These are phyloP conservation scores for Saccharomycopsis guyanensis DNA, from an alignment of 805 yeast genomes.

Conservation along the genomic window DNA sequence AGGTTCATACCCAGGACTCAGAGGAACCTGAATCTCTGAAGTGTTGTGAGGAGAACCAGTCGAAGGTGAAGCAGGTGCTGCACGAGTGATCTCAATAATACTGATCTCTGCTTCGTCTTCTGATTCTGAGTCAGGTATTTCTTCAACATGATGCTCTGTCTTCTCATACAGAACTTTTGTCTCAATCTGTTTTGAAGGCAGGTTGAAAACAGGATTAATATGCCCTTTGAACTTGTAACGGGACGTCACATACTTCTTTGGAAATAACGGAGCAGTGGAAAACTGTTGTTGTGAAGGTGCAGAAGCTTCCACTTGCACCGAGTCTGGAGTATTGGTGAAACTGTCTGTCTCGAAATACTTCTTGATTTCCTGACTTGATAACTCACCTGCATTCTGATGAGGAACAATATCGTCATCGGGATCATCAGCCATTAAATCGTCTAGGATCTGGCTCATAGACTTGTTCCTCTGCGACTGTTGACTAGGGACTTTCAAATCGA, in stretches of 20 bases:
- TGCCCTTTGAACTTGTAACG: constrained; percentile 19
- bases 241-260: constrained; percentile 7
- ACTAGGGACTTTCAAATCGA: neutral
- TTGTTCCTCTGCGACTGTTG: neutral
- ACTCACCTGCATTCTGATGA: neutral
- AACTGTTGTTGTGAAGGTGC: neutral
- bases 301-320: neutral
- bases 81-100: constrained; percentile 18
- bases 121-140: constrained; percentile 16
- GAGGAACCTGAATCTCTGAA: constrained; percentile 17
- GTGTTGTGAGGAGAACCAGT: neutral
- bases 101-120: constrained; percentile 18
- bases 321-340: neutral
- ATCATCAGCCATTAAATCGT: constrained; percentile 2
- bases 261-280: neutral
- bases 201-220: constrained; percentile 4
- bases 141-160: constrained; percentile 3
- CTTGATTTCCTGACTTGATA: neutral
- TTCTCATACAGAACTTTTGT: constrained; percentile 18
- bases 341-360: neutral
- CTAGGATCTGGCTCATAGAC: neutral
- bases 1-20: constrained; percentile 9
- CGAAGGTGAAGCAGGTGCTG: neutral
- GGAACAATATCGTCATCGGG: neutral
- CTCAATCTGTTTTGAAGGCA: constrained; percentile 21